phyloP scores from a whole-genome alignment of 306 rosid species.

The Clitoria ternatea region DNA sequence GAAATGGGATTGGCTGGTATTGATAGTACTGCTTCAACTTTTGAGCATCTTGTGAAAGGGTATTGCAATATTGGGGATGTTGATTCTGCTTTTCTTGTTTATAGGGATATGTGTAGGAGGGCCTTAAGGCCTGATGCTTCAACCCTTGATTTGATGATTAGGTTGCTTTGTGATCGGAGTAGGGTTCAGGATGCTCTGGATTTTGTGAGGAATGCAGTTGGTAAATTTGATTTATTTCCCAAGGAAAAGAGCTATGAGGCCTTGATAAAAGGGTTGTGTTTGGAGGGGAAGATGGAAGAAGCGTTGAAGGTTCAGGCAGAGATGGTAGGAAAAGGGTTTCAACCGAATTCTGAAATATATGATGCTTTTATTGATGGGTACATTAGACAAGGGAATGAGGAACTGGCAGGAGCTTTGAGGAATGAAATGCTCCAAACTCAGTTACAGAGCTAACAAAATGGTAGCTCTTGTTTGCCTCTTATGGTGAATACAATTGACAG shows the following conservation, averaged over 20 bases:
- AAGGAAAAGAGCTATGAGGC: constrained; percentile 51
- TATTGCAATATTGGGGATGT: constrained; percentile 50
- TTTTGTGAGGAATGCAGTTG: constrained; percentile 39
- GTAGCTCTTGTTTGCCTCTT: neutral
- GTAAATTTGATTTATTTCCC: constrained; percentile 38
- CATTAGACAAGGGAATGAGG: constrained; percentile 50
- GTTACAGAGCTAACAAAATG: constrained; percentile 24
- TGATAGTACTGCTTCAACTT: constrained; percentile 49
- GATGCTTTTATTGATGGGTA: constrained; percentile 58
- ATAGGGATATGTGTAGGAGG: constrained; percentile 64
- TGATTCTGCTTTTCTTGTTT: constrained; percentile 57
- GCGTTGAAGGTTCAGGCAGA: constrained; percentile 73
- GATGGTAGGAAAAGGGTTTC: constrained; percentile 79
- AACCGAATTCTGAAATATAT: constrained; percentile 47
- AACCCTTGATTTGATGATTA: constrained; percentile 39
- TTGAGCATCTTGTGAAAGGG: constrained; percentile 61
- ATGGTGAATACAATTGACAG: constrained; percentile 6
- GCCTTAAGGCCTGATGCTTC: constrained; percentile 46
- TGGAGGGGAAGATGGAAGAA: constrained; percentile 57
- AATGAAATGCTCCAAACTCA: constrained; percentile 55
- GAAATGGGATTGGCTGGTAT: constrained; percentile 63
- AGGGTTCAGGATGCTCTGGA: constrained; percentile 49
- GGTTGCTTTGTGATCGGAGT: constrained; percentile 43
- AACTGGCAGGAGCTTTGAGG: constrained; percentile 54
- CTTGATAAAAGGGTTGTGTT: constrained; percentile 57